Evolutionary conservation across 1,284 basidiomycete genomes (phyloP), one percentile per base, ranked within the genome.

Genomic region (Cryptococcus wingfieldii): DNA sequence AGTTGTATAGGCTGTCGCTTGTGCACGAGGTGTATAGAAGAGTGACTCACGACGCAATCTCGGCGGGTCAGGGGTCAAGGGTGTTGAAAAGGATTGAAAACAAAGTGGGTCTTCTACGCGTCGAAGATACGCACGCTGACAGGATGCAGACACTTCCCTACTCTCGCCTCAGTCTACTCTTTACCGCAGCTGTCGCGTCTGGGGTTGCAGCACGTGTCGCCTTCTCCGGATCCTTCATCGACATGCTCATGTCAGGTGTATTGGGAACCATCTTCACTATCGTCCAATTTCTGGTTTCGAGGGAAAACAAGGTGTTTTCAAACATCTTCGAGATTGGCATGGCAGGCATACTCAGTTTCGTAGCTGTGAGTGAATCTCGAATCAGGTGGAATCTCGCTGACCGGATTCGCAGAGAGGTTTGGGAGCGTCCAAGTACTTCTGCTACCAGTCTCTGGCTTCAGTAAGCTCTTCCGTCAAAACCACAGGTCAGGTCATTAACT

Each of bases 271-370:
- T 65, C 38, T 56, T 69, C 7, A 61, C 64, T 18, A 61, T 62
- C 25, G 58, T 64, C 16, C 58, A 65, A 41, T 57, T 69, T 47
- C 62, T 58, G 19, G 54, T 69, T 10, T 57, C 61, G 2, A 58
- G 58, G 34, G 62, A 61, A n/a, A 63, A 67, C 39, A 53, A 54
- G 19, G 47, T 65, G 19, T 56, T 66, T 39, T 62, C 61, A 37
- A 66, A 66, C 38, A 65, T 69, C 46, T 69, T 67, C 38, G 67
- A 69, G 41, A 65, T 69, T 42, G 64, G 60, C 12, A 66, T 67
- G 47, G 67, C 67, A 3, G 67, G 67, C 0, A 56, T 69, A 37
- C 52, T 69, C 37, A 60, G 64, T 43, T 69, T 69, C 31, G 38
- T 64, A 16, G 60, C 67, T 25, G 65, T 68, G 46, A 64, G 65